phyloP scores from a whole-genome alignment of 257 asterid species.

The Solanum infundibuliforme region DNA sequence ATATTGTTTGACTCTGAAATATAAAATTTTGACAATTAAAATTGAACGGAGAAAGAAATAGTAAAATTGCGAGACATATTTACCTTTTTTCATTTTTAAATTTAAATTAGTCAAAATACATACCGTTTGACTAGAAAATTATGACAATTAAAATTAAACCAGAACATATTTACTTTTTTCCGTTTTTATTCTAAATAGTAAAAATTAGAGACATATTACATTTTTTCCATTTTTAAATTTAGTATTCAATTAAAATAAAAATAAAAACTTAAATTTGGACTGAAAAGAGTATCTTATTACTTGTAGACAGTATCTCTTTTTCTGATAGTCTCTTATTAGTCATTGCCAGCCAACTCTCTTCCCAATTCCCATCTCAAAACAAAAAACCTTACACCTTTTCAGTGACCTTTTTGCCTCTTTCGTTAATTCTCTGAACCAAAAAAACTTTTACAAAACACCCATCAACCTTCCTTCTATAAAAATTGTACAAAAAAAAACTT shows the following conservation, averaged over 20 bases:
- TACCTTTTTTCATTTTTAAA: neutral
- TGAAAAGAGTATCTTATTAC: neutral
- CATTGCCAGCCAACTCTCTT: slow-evolving; percentile 4
- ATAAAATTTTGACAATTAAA: neutral
- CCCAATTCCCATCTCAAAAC: neutral
- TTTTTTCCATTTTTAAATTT: neutral
- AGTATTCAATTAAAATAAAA: neutral
- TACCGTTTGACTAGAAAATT: neutral
- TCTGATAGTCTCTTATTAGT: neutral
- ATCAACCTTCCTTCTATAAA: too few species aligned
- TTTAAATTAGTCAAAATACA: too few species aligned
- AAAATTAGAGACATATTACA: too few species aligned
- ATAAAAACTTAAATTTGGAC: neutral
- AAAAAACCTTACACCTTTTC: neutral
- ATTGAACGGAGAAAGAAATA: fast-evolving
- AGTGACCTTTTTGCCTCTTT: neutral
- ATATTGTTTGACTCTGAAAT: too few species aligned
- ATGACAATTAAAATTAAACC: too few species aligned
- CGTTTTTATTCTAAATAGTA: neutral
- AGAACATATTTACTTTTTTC: too few species aligned
- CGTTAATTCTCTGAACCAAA: neutral
- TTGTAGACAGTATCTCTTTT: neutral
- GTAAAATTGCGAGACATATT: neutral
- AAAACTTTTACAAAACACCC: too few species aligned
- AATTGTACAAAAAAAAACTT: too few species aligned